phyloP scores from a whole-genome alignment of 129 eudicot genomes.

The Flaveria brownii region DNA sequence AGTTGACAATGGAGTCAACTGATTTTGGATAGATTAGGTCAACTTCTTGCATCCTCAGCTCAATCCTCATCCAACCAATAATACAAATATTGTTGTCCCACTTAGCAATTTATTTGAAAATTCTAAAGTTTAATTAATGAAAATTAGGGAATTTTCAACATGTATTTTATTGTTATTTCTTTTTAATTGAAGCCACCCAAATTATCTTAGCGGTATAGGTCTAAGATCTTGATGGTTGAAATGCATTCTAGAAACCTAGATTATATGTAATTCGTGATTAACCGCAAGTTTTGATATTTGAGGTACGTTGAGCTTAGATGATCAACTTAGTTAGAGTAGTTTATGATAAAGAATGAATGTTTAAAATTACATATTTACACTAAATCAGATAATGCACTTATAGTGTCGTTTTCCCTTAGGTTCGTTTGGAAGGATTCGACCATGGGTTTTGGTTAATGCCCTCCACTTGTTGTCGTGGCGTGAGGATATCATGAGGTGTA shows the following conservation, averaged over 20 bases:
- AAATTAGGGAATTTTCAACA: background rate
- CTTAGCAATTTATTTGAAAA: slow-evolving; percentile 16
- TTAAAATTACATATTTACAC: no score
- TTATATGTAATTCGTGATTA: background rate
- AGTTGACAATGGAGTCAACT: slow-evolving; percentile 33
- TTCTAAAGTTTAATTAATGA: background rate
- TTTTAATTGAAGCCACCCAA: background rate
- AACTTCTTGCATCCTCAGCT: slow-evolving; percentile 25
- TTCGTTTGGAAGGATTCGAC: no score
- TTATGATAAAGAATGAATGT: background rate
- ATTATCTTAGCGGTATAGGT: background rate
- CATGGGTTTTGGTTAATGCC: no score
- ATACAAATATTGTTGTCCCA: slow-evolving; percentile 26
- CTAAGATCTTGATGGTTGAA: background rate
- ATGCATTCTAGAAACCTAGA: background rate
- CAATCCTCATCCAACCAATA: slow-evolving; percentile 26
- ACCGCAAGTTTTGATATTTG: background rate
- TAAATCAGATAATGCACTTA: no score
- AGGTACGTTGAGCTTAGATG: background rate
- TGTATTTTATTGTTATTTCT: background rate
- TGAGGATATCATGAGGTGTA: no score
- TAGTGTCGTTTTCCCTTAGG: no score
- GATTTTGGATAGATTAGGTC: slow-evolving; percentile 33
- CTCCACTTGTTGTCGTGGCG: no score
- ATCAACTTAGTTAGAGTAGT: background rate